Evolutionary conservation across 2,329 filamentous ascomycete genomes (phyloP).

Genomic region (Aureobasidium sp.): DNA sequence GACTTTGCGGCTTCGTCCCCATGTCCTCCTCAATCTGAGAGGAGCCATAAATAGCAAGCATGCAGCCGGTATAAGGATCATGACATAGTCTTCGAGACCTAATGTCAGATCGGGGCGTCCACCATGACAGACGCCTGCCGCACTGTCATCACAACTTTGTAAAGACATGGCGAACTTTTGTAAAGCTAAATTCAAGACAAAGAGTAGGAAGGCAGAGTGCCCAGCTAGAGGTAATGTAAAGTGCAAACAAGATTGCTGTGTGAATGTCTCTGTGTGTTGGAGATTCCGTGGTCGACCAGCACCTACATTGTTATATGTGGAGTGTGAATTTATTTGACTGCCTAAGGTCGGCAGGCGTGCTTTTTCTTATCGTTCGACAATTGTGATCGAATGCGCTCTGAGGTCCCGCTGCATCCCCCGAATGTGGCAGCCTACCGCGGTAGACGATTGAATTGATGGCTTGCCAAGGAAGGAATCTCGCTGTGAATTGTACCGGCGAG

Average conservation of each 20-base stretch:
- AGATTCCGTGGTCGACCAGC: neutral
- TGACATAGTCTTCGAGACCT: constrained; percentile 22
- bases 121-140: neutral
- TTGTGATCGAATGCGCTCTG: neutral
- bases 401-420: no score
- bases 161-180: neutral
- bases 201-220: no score
- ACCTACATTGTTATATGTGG: neutral
- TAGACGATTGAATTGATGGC: neutral
- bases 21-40: constrained; percentile 20
- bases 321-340: neutral
- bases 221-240: neutral
- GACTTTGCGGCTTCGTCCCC: constrained; percentile 16
- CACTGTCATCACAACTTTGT: neutral
- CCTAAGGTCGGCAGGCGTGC: constrained; percentile 1
- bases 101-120: constrained; percentile 20
- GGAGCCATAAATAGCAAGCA: constrained; percentile 21
- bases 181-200: no score
- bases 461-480: neutral
- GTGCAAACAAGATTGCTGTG: neutral
- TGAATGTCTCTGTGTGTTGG: neutral
- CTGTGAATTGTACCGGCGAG: neutral
- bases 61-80: constrained; percentile 21
- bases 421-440: constrained; percentile 3
- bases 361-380: neutral